Evolutionary conservation across 768 basidiomycete species (phyloP), one percentile per base, ranked within the genome.

Genomic region (Leucocoprinus leucothites): DNA sequence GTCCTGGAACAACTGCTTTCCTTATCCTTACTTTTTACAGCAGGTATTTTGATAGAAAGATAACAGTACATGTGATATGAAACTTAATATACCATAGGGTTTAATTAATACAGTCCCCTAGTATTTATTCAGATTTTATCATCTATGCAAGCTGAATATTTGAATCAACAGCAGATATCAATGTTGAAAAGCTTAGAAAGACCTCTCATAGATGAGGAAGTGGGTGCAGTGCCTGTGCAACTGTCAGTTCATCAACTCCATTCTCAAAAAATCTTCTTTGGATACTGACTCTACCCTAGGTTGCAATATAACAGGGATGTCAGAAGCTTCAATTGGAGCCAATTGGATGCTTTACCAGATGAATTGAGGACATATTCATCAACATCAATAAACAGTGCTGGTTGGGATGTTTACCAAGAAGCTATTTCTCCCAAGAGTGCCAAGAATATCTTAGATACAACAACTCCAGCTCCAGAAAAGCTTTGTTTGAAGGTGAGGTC

Each of bases 41-140:
- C 78, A 82, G 56, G 88, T 91, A 34, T 91, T 90, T 69, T 74
- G 88, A 53, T 89, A 91, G 65, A 86, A 73, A 44, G 85, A 89
- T 61, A 71, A 78, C 44, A 67, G 82, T 81, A 56, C n/a, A n/a
- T n/a, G n/a, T n/a, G n/a, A n/a, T n/a, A n/a, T n/a, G n/a, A n/a
- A 28, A 65, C 43, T 50, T 24, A 19, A 18, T n/a, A 21, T 35
- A 35, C 34, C 41, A n/a, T 11, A n/a, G 41, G 8, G 21, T 21
- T 3, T 22, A 13, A 34, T 43, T 35, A 40, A 41, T 25, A 24
- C 18, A 7, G 9, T 9, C 34, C 31, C 3, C 14, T 51, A 90
- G 91, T 75, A 19, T 94, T 96, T 67, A 79, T 96, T 48, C 77
- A 86, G 64, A 89, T 96, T 75, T 75, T 97, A 52, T 90, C 91